Percentiles rank a stretch among this genome's conserved stretches.
Conservation (phyloP, 192 early-diverging fungal species). For the Chytriomyces hyalinus region DNA sequence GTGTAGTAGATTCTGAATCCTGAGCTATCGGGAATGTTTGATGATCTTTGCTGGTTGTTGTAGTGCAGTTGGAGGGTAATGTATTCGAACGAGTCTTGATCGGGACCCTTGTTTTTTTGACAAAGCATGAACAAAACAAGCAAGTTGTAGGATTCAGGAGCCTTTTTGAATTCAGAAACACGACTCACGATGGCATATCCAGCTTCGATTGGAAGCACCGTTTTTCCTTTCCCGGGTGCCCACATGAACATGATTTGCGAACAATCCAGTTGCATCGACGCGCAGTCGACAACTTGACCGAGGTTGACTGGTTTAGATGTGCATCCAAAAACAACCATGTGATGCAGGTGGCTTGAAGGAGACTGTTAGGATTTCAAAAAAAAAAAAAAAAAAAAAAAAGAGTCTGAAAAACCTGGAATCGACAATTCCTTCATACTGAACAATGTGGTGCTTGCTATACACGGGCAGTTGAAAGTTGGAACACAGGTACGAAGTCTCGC, state of each 20-base stretch:
- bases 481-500: too few relatives aligned
- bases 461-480: too few relatives aligned
- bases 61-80: conserved; percentile 30
- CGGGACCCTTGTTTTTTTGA: neutral
- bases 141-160: neutral
- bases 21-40: conserved; percentile 1
- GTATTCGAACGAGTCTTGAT: neutral
- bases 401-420: neutral
- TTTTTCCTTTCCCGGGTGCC: conserved; percentile 15
- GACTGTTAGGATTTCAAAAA: neutral
- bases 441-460: conserved; percentile 26
- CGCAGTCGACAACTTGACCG: neutral
- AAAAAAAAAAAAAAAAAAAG: too few relatives aligned
- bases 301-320: neutral
- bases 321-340: conserved; percentile 18
- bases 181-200: conserved; percentile 21
- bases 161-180: neutral
- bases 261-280: neutral
- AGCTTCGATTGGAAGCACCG: conserved; percentile 9
- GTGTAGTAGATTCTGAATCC: conserved; percentile 33
- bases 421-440: conserved; percentile 22
- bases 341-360: conserved; percentile 2
- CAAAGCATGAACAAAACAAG: neutral
- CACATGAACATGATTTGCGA: conserved; percentile 10
- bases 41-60: conserved; percentile 14